Percentiles rank a stretch among this genome's conserved stretches.
Conservation (phyloP, 495 filamentous ascomycete genomes). For the Geopyxis carbonaria region DNA sequence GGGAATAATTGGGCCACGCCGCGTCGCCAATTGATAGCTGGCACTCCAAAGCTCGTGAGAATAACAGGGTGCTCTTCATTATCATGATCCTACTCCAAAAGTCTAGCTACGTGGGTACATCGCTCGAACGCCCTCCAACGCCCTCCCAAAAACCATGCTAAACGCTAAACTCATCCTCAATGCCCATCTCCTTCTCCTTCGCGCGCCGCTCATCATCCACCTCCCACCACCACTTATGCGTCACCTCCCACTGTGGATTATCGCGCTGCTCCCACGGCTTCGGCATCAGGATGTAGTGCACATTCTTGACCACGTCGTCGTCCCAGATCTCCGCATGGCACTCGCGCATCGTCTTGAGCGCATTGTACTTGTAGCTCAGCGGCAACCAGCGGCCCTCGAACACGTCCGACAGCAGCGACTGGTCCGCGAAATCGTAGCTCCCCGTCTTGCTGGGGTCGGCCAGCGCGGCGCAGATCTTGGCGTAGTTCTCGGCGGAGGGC, state of each 20-base stretch:
- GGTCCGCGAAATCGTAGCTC: conserved; percentile 59
- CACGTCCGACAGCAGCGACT: conserved; percentile 49
- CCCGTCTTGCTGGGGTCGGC: conserved; percentile 27
- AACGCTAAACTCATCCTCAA: conserved; percentile 28
- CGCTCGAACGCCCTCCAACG: no score
- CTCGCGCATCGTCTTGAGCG: conserved; percentile 59
- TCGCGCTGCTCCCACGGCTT: conserved; percentile 64
- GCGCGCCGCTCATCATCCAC: conserved; percentile 36
- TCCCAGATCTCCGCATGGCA: conserved; percentile 60
- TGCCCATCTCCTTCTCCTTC: conserved; percentile 32
- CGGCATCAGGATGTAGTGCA: conserved; percentile 63
- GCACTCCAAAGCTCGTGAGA: no score
- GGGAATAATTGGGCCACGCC: no score
- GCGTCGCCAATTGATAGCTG: no score
- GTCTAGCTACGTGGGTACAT: no score
- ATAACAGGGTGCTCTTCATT: no score
- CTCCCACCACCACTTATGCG: conserved; percentile 51
- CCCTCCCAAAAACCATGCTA: no score
- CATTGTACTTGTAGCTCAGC: conserved; percentile 67
- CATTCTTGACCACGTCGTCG: conserved; percentile 57
- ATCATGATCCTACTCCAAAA: no score
- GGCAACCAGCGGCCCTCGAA: conserved; percentile 54
- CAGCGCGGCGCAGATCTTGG: conserved; percentile 37
- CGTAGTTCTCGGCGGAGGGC: conserved; percentile 39
- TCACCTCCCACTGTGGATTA: conserved; percentile 35